Evolutionary conservation across 2,329 filamentous ascomycete species (phyloP).

Genomic region (Claviceps monticola): DNA sequence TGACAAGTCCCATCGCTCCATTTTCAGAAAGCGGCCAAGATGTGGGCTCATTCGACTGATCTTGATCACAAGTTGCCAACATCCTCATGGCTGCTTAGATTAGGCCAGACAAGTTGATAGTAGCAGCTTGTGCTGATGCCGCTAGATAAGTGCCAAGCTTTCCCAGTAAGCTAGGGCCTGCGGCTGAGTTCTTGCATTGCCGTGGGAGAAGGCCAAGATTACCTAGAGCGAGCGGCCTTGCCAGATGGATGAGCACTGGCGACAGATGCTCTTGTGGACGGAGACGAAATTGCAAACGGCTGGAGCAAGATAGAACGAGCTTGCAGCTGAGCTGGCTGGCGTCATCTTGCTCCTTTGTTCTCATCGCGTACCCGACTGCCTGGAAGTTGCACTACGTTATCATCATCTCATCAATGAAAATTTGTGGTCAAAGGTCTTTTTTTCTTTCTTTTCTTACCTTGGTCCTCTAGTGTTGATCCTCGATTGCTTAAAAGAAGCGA

Average conservation of each 20-base stretch:
- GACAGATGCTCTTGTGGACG: not conserved
- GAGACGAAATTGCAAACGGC: slow-evolving; percentile 6
- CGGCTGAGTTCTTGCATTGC: slow-evolving; percentile 3
- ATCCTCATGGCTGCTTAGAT: slow-evolving; percentile 28
- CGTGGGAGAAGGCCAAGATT: not conserved
- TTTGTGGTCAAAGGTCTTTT: too few relatives aligned
- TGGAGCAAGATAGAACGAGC: not conserved
- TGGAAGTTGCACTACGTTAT: too few relatives aligned
- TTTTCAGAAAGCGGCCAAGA: not conserved
- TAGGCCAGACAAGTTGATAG: slow-evolving; percentile 27
- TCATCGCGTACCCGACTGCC: not conserved
- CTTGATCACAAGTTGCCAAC: slow-evolving; percentile 25
- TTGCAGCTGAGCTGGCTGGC: not conserved
- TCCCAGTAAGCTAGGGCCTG: not conserved
- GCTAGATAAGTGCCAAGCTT: slow-evolving; percentile 7
- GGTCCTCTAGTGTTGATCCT: too few relatives aligned
- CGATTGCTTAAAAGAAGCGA: too few relatives aligned
- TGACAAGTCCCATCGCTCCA: not conserved
- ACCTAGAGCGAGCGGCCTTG: slow-evolving; percentile 1
- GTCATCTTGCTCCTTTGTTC: not conserved
- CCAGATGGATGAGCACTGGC: not conserved
- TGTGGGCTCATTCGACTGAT: not conserved
- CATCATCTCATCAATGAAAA: too few relatives aligned
- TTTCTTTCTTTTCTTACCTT: too few relatives aligned
- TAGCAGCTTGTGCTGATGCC: slow-evolving; percentile 11